Percentiles rank a stretch among this genome's conserved stretches.
Conservation (phyloP, 768 basidiomycete species). For the Phlebiopsis gigantea region DNA sequence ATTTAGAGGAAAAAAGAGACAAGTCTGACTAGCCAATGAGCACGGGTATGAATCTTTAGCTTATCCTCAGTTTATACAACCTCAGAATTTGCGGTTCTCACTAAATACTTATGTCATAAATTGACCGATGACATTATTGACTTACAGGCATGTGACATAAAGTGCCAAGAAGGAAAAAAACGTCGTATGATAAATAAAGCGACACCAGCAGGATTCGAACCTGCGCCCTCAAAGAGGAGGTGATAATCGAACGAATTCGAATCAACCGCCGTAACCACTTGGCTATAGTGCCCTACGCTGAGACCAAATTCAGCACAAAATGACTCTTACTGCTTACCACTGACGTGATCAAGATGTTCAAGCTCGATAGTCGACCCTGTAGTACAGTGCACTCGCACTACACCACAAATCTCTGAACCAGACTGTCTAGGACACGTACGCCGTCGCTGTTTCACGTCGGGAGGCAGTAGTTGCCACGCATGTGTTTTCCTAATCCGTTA, state of each 20-base stretch:
- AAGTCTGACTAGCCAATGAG: too few relatives aligned
- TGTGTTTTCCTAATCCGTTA: too few relatives aligned
- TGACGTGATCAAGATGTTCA: too few relatives aligned
- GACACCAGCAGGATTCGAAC: conserved; percentile 15
- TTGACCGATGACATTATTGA: neutral
- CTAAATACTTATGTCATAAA: neutral
- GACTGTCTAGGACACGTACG: neutral
- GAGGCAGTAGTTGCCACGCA: too few relatives aligned
- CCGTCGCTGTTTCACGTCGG: too few relatives aligned
- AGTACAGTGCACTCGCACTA: neutral
- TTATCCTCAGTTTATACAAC: neutral
- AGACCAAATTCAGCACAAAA: neutral
- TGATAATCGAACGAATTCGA: conserved; percentile 12
- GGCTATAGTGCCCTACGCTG: conserved; percentile 12
- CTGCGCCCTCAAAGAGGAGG: conserved; percentile 15
- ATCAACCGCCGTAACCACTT: conserved; percentile 17
- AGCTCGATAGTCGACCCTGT: too few relatives aligned
- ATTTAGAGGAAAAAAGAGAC: too few relatives aligned
- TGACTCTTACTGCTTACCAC: neutral
- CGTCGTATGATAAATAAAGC: too few relatives aligned
- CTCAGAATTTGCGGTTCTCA: neutral
- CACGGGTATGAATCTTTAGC: too few relatives aligned
- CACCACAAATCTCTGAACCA: neutral
- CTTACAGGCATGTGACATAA: neutral
- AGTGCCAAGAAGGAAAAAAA: neutral